Evolutionary conservation across 148 eudicot genomes (phyloP).

Genomic region (Spergularia bocconei): DNA sequence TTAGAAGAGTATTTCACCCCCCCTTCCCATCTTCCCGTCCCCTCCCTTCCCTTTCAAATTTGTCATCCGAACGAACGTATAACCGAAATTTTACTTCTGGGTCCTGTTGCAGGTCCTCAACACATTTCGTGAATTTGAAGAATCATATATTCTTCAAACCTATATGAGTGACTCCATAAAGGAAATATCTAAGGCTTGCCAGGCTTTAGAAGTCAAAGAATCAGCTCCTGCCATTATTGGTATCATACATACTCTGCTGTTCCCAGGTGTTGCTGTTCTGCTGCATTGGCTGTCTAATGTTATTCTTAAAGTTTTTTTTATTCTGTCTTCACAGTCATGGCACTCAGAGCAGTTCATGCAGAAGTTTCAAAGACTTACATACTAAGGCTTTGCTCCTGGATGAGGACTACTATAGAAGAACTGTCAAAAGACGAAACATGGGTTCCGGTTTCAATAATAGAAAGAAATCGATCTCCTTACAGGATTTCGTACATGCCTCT

Average conservation of each 20-base stretch:
- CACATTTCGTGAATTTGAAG: conserved; percentile 82
- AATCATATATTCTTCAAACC: conserved; percentile 73
- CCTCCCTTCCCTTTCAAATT: too few species aligned
- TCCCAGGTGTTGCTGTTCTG: background rate
- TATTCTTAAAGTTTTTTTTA: conserved; percentile 19
- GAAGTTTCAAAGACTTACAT: conserved; percentile 84
- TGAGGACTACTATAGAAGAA: conserved; percentile 77
- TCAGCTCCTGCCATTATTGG: conserved; percentile 87
- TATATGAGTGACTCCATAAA: conserved; percentile 81
- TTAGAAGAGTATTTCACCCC: too few species aligned
- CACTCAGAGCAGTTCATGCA: conserved; percentile 69
- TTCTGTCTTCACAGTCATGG: conserved; percentile 57
- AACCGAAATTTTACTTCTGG: background rate
- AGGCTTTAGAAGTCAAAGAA: conserved; percentile 90
- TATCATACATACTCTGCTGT: conserved; percentile 23
- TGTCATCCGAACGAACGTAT: background rate
- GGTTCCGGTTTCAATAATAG: conserved; percentile 87
- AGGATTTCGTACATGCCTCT: conserved; percentile 80
- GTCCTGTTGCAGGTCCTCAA: conserved; percentile 59
- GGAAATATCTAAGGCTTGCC: conserved; percentile 81
- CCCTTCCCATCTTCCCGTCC: too few species aligned
- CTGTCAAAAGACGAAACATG: conserved; percentile 80
- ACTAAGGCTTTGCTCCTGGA: conserved; percentile 92
- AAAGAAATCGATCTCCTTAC: conserved; percentile 91
- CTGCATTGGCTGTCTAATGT: conserved; percentile 18